Evolutionary conservation across 371 early-diverging fungal genomes (phyloP).

Genomic region (Globomyces sp.): DNA sequence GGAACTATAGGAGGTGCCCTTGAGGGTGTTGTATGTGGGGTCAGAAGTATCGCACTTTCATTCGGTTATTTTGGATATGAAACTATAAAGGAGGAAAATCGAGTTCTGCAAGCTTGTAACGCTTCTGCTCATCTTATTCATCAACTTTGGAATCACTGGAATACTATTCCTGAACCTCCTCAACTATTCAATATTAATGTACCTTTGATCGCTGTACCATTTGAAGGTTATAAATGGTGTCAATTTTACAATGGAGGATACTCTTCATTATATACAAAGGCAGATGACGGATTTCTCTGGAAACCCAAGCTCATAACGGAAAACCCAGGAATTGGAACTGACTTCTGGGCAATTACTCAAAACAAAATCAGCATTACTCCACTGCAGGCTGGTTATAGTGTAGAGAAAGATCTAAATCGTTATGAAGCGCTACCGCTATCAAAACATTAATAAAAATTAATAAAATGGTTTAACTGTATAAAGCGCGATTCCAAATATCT

Average conservation of each 20-base stretch:
- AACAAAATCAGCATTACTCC: background rate
- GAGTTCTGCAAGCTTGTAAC: background rate
- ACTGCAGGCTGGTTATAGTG: background rate
- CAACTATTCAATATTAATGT: background rate
- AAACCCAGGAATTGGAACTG: background rate
- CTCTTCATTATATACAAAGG: background rate
- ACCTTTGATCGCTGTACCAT: background rate
- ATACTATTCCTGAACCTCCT: background rate
- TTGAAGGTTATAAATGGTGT: background rate
- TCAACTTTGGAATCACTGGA: background rate
- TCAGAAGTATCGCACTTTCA: background rate
- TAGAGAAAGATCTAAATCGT: background rate
- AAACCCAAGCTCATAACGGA: background rate
- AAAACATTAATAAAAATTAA: too few species aligned
- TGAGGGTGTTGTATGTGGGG: background rate
- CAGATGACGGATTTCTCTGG: background rate
- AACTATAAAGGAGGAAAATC: background rate
- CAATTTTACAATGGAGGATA: background rate
- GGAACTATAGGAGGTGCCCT: constrained; percentile 1
- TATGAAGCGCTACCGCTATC: too few species aligned
- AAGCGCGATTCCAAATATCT: too few species aligned
- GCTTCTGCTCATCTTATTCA: background rate
- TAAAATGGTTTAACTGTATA: too few species aligned
- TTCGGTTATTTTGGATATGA: background rate
- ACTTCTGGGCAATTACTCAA: constrained; percentile 1